Base-by-base conservation (phyloP, 768 basidiomycete species). In the Tremella yokohamensis region DNA sequence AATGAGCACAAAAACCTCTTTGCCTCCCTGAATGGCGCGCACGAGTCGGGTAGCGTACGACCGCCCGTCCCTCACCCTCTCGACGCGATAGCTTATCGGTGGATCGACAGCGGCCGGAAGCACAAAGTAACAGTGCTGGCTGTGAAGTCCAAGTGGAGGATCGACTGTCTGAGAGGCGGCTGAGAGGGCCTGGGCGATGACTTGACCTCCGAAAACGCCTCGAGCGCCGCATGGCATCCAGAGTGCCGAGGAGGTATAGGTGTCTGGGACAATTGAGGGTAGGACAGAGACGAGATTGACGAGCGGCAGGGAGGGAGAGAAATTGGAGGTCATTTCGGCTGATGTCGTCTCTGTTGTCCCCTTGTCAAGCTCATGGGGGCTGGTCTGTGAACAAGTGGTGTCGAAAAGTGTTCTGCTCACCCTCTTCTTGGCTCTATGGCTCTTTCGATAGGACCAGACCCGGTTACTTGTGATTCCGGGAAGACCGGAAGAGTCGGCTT, bases 151-250 rank as follows among this genome's bases (percentile, higher is more conserved):
- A 11, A 70, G 52, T 12, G 49, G 52, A 8, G 53, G 11, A 9
- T 54, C 40, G 11, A 76, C 45, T 4, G 75, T 76, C 26, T 55
- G 24, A 13, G 61, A 52, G 16, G 73, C 67, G 22, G 76, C 73
- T 9, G 60, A 45, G 19, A 78, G 64, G 6, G 73, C 70, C 51
- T 74, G 72, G 0, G 64, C 75, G 40, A 78, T 70, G 50, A 78
- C 75, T 63, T 78, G 76, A 7, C 76, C 76, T 24, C 76, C 76
- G 49, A 76, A 77, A 1, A 73, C 74, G 1, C 76, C 76, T 34
- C 74, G 60, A 18, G 71, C 71, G 18, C 71, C 71, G 25, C 56
- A 64, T 0, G 71, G 71, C 2, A 63, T 44, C 71, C 71, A 73
- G n/a, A 70, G 59, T 20, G 63, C 54, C 19, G 60, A 62, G 13